Evolutionary conservation across 306 rosid species (phyloP), one percentile per base, ranked within the genome.

Genomic region (Crotalaria pallida): DNA sequence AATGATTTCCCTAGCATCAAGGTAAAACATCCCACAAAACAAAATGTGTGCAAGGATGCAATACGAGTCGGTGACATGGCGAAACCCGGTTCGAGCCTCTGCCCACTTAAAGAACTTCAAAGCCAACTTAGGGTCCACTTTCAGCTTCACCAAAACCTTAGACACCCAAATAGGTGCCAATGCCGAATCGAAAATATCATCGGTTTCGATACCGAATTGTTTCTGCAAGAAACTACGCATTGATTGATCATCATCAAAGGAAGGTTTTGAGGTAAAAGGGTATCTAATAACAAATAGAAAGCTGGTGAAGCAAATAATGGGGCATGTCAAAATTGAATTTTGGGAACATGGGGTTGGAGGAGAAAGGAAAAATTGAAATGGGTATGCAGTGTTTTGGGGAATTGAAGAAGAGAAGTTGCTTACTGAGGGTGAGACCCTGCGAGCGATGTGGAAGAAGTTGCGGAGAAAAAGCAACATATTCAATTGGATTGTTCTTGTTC

Each of bases 31-130:
- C 52, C 88, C 89, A 79, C 62, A 65, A 56, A 91, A 94, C 71
- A 94, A 81, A 60, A 88, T 77, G 73, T 94, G 98, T 66, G 49
- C 87, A 77, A 94, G 52, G 58, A 88, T 44, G 75, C 97, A 88
- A 77, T 87, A 94, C 31, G 96, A 84, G 74, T 90, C 96, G 0
- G 75, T 61, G 6, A 86, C 65, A 65, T 86, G 91, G 65, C 59
- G 24, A 78, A 88, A 88, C 43, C 96, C 95, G 11, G 60, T 33
- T 40, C 21, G 85, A 69, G 29, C 72, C 77, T 82, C 79, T 2
- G 89, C 87, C 88, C 85, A 77, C 51, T 65, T 82, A 81, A 88
- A 94, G 78, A 94, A 84, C 69, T 79, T 84, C 74, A 88, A 66
- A 9, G 99, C 96, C 38, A 84, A 59, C 34, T 67, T 72, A 1